Conservation (phyloP, 129 eudicot genomes). For the Flaveria bidentis region DNA sequence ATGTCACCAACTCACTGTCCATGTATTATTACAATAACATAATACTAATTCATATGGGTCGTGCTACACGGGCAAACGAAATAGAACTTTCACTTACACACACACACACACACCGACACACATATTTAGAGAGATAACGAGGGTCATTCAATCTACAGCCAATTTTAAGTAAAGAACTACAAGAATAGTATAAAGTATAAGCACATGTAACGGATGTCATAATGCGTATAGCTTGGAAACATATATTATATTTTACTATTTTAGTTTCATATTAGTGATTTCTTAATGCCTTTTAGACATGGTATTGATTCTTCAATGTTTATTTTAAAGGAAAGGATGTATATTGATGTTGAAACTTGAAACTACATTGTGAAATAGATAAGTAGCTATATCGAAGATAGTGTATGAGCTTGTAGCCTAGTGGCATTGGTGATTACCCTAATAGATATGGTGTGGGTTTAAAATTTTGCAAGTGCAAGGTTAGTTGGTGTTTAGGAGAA, state of each 20-base stretch:
- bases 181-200: neutral
- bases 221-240: too few relatives aligned
- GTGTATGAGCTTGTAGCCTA: too few relatives aligned
- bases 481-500: too few relatives aligned
- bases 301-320: neutral
- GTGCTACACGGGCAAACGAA: neutral
- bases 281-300: neutral
- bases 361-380: neutral
- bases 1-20: slow-evolving; percentile 9
- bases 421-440: too few relatives aligned
- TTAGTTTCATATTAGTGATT: neutral
- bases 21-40: neutral
- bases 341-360: neutral
- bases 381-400: neutral
- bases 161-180: neutral
- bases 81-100: neutral
- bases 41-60: too few relatives aligned
- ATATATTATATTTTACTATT: too few relatives aligned
- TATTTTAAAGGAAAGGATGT: neutral
- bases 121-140: too few relatives aligned
- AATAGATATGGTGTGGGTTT: too few relatives aligned
- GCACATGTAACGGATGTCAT: too few relatives aligned
- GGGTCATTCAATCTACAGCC: neutral
- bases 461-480: too few relatives aligned
- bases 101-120: neutral